phyloP scores from a whole-genome alignment of 2,329 filamentous ascomycete species.

The Raffaelea arxii region DNA sequence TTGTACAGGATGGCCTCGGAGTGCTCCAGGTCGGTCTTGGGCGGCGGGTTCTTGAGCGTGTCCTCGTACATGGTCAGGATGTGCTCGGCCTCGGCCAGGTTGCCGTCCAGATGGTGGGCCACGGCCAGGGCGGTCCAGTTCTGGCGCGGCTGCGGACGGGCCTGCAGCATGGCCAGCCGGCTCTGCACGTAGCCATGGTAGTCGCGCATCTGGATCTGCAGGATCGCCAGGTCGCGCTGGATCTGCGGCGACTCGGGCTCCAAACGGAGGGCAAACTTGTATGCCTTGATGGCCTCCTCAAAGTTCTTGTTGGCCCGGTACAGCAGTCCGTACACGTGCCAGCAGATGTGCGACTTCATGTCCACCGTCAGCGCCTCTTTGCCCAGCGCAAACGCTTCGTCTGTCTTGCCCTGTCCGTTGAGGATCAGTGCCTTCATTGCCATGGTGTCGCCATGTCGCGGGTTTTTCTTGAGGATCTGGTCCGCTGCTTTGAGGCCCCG shows the following conservation, averaged over 20 bases:
- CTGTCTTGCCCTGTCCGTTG: conserved; percentile 82
- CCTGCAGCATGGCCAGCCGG: conserved; percentile 77
- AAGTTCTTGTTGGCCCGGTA: conserved; percentile 95
- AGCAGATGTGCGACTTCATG: conserved; percentile 99
- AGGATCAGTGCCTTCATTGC: conserved; percentile 98
- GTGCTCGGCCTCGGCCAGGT: conserved; percentile 77
- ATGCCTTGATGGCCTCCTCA: conserved; percentile 97
- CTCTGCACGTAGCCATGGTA: conserved; percentile 90
- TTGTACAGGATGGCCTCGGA: conserved; percentile 93
- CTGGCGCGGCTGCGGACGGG: conserved; percentile 70
- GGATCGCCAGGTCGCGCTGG: conserved; percentile 80
- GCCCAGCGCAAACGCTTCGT: conserved; percentile 87
- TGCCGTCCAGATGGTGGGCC: conserved; percentile 82
- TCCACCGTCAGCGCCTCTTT: conserved; percentile 89
- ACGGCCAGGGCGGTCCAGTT: conserved; percentile 98
- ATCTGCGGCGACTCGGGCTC: conserved; percentile 95
- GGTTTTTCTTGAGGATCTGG: conserved; percentile 88
- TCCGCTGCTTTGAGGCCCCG: conserved; percentile 87
- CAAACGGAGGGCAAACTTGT: conserved; percentile 86
- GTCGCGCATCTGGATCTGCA: conserved; percentile 95
- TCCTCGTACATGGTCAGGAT: conserved; percentile 88
- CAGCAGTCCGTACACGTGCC: conserved; percentile 95
- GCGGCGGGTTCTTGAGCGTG: conserved; percentile 72
- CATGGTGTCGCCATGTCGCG: conserved; percentile 94
- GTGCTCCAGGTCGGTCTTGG: conserved; percentile 76